A percentile compares a stretch with the other conserved stretches of the same genome.
These are phyloP conservation scores for Linnemannia elongata DNA, from an alignment of 192 early-diverging fungal species.

Conservation along the genomic window DNA sequence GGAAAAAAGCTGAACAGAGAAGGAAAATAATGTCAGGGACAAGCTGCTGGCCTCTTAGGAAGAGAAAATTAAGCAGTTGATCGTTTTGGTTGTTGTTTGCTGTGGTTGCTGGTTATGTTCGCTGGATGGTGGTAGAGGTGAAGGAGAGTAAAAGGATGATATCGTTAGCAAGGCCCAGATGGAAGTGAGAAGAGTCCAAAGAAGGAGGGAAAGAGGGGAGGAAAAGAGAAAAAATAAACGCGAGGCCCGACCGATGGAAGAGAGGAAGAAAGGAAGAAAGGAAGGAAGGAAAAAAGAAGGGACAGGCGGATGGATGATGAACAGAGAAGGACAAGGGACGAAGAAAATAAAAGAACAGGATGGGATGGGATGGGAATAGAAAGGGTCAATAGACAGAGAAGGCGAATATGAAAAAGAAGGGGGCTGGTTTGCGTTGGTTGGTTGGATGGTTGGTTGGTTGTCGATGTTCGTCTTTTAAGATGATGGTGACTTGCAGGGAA, in stretches of 20 bases:
- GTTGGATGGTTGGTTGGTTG: neutral
- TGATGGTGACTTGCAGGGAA: neutral
- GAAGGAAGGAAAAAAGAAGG: neutral
- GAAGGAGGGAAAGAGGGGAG: neutral
- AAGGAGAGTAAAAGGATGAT: no score
- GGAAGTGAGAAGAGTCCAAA: neutral
- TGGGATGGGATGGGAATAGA: slow-evolving; percentile 7
- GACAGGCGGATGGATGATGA: neutral
- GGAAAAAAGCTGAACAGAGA: neutral
- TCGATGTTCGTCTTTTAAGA: neutral
- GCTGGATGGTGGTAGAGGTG: neutral
- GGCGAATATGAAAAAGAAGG: neutral
- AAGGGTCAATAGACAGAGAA: neutral
- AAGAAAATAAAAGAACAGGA: neutral
- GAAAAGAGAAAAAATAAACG: neutral
- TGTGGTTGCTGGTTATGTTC: neutral
- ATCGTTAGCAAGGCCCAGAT: neutral
- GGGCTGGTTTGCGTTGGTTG: neutral
- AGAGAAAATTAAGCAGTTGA: neutral
- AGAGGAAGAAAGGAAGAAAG: no score
- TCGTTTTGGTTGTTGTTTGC: neutral
- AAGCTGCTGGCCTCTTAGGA: neutral
- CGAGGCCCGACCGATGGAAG: neutral
- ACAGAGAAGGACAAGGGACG: neutral
- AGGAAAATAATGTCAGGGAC: neutral